Conservation (phyloP, 805 yeast genomes). For the Kuraishia hungarica region DNA sequence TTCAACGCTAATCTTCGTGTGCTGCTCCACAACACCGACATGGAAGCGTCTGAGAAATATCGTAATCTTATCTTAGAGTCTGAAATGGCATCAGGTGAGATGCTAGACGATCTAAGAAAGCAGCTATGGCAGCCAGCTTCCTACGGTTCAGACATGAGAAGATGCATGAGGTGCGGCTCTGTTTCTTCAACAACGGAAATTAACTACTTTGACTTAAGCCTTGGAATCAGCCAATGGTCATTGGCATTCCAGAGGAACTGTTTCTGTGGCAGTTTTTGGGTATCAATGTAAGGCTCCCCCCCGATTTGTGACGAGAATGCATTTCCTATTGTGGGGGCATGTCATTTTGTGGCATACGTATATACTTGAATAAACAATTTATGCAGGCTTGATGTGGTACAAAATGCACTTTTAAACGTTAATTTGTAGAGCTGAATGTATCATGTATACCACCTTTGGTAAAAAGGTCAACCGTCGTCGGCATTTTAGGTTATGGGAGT, state of each 20-base stretch:
- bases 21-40: conserved; percentile 1
- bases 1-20: neutral
- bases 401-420: neutral
- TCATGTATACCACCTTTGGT: neutral
- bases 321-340: neutral
- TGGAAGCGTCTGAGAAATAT: conserved; percentile 3
- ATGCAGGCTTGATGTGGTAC: neutral
- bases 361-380: neutral
- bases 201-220: conserved; percentile 15
- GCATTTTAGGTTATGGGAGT: neutral
- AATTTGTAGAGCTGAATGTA: neutral
- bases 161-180: conserved; percentile 25
- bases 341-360: neutral
- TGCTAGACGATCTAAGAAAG: conserved; percentile 23
- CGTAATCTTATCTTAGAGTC: conserved; percentile 12
- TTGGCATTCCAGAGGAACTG: conserved; percentile 66
- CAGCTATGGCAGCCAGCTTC: conserved; percentile 17
- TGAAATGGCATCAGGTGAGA: conserved; percentile 16
- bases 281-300: conserved; percentile 24
- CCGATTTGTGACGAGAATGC: neutral
- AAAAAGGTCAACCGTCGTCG: neutral
- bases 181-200: conserved; percentile 22
- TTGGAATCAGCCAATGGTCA: conserved; percentile 37
- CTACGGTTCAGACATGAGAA: conserved; percentile 16
- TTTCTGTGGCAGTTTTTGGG: conserved; percentile 76